These are phyloP conservation scores for Pulveroboletus ravenelii DNA, from an alignment of 768 basidiomycete species.

Conservation along the genomic window DNA sequence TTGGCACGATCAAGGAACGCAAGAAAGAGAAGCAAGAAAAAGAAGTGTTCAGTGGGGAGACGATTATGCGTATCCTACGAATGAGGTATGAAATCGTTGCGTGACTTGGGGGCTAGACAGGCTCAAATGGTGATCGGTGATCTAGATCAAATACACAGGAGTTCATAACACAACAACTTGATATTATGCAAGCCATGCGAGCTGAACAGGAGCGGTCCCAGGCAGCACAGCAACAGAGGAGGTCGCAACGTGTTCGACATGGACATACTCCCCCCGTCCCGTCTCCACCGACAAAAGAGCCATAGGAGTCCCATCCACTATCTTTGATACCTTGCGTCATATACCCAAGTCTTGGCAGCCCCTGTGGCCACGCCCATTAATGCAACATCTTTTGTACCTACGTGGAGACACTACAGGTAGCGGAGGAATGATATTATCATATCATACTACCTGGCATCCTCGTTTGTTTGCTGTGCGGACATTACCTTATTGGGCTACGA, in stretches of 20 bases:
- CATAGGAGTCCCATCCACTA: constrained; percentile 7
- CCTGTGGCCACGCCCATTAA: not conserved
- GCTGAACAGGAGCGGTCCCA: constrained; percentile 76
- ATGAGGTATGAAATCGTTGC: constrained; percentile 67
- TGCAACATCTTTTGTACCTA: not conserved
- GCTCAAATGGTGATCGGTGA: not conserved
- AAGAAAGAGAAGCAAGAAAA: constrained; percentile 85
- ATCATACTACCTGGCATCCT: no score
- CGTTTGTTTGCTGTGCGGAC: constrained; percentile 11
- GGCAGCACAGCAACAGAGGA: constrained; percentile 54
- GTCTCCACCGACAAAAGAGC: constrained; percentile 23
- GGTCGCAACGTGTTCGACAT: constrained; percentile 49
- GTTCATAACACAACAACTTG: constrained; percentile 83
- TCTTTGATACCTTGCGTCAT: constrained; percentile 23
- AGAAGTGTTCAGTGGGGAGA: constrained; percentile 75
- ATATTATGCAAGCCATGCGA: constrained; percentile 77
- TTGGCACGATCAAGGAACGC: constrained; percentile 92
- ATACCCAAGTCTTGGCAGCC: constrained; percentile 19
- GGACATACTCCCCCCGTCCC: constrained; percentile 26
- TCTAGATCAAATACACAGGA: constrained; percentile 73
- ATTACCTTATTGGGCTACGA: constrained; percentile 12
- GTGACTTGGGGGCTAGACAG: not conserved
- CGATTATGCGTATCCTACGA: constrained; percentile 88
- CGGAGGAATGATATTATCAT: not conserved
- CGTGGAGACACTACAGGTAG: constrained; percentile 7